Evolutionary conservation across 495 filamentous ascomycete genomes (phyloP), one percentile per base, ranked within the genome.

Genomic region (Aspergillus kassunensis): DNA sequence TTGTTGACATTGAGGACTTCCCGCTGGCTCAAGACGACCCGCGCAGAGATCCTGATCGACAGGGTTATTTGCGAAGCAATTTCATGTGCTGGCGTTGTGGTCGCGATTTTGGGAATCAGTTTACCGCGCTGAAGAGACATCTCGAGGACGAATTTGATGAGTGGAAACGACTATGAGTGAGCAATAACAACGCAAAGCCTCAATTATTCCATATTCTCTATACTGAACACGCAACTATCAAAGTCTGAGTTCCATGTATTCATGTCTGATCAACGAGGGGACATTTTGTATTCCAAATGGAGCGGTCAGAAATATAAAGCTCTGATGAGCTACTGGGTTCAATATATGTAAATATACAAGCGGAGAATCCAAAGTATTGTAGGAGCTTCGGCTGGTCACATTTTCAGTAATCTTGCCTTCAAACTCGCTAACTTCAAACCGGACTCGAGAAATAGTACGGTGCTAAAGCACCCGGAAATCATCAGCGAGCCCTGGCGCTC

Each of bases 71-170:
- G 55, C 61, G 76, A 10, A 56, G 62, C 49, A 83, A 89, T 48
- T 77, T 95, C 64, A 62, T 66, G 34, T 98, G 93, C 65, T 96
- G 93, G 93, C 76, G 90, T 41, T 98, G 93, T 71, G 83, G 84
- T 2, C 75, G 66, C 66, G 73, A 78, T 9, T 97, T 95, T 67
- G 82, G 79, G 23, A 86, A 85, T 53, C 72, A 69, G 54, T 95
- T 95, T 65, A 69, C 74, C 40, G 72, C 73, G 67, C 68, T 97
- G 58, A 96, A 91, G 69, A 75, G 70, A 54, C 93, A 98, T 77
- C 68, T 98, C 55, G 81, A 77, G 31, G 73, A 77, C 54, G 93
- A 98, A 70, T 91, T 90, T 67, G 80, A 87, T 60, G 74, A 70
- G 56, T 97, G 92, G 92, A 90, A 81, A 71, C 79, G 61, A 57